A percentile compares a stretch with the other conserved stretches of the same genome.
Evolutionary conservation across 345 rosid species (phyloP).

Genomic region (Gossypium longicalyx): DNA sequence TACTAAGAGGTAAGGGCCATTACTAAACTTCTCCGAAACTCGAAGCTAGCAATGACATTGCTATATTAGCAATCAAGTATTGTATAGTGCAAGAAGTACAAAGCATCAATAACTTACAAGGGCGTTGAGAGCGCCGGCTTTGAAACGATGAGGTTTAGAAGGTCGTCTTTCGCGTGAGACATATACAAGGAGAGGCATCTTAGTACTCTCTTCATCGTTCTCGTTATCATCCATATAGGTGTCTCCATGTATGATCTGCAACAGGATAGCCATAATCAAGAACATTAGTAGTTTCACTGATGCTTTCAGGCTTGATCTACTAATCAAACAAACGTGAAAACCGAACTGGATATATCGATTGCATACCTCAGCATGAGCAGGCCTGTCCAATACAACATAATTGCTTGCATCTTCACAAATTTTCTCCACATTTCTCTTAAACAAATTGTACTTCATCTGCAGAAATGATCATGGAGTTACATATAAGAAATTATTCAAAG

Average conservation of each 20-base stretch:
- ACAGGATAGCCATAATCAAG: neutral
- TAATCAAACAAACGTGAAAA: neutral
- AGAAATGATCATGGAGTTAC: neutral
- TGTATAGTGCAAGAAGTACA: neutral
- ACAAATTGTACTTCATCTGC: neutral
- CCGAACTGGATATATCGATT: neutral
- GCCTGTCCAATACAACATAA: neutral
- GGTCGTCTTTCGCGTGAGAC: slow-evolving; percentile 44
- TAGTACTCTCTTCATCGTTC: neutral
- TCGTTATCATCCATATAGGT: neutral
- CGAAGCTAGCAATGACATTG: slow-evolving; percentile 30
- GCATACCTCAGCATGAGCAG: slow-evolving; percentile 1
- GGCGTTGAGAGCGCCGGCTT: slow-evolving; percentile 50
- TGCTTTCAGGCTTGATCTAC: no score
- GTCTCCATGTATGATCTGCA: neutral
- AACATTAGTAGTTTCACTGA: no score
- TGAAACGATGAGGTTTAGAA: slow-evolving; percentile 34
- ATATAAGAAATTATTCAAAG: neutral
- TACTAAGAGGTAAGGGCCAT: no score
- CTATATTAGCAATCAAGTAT: neutral
- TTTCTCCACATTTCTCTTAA: neutral
- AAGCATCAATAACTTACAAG: slow-evolving; percentile 26
- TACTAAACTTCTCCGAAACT: slow-evolving; percentile 36
- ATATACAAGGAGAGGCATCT: slow-evolving; percentile 22
- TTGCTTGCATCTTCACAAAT: neutral